These are phyloP conservation scores for Auricularia cornea DNA, from an alignment of 768 basidiomycete genomes.

Conservation along the genomic window DNA sequence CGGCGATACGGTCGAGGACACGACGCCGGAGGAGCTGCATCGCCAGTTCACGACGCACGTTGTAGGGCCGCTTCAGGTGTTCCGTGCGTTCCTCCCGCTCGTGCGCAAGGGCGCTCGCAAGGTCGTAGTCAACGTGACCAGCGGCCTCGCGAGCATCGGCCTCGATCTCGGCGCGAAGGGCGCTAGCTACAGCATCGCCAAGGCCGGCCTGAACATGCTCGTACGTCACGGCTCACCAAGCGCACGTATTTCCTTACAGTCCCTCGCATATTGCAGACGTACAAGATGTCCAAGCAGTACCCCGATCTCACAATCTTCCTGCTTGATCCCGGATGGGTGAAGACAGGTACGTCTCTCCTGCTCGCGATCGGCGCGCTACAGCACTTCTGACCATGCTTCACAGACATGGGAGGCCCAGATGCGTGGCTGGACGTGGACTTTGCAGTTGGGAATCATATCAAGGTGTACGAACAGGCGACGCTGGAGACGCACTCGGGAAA, in stretches of 20 bases:
- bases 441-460: slow-evolving; percentile 22
- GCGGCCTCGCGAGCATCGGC: slow-evolving; percentile 27
- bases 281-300: slow-evolving; percentile 28
- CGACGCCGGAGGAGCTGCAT: slow-evolving; percentile 14
- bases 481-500: slow-evolving; percentile 20
- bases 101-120: slow-evolving; percentile 23
- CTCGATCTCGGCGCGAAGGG: slow-evolving; percentile 19
- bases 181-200: slow-evolving; percentile 30
- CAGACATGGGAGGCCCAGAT: slow-evolving; percentile 28
- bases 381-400: not conserved
- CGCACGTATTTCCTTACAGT: not conserved
- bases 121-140: slow-evolving; percentile 26
- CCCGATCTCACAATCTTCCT: slow-evolving; percentile 25
- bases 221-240: slow-evolving; percentile 14
- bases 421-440: slow-evolving; percentile 23
- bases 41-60: slow-evolving; percentile 24
- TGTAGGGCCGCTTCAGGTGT: slow-evolving; percentile 27
- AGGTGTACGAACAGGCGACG: slow-evolving; percentile 18
- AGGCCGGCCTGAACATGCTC: slow-evolving; percentile 34
- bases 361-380: not conserved
- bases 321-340: slow-evolving; percentile 33
- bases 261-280: slow-evolving; percentile 18
- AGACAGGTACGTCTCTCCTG: slow-evolving; percentile 21
- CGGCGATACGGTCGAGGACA: slow-evolving; percentile 8
- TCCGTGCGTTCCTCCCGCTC: slow-evolving; percentile 26